A percentile compares a stretch with the other conserved stretches of the same genome.
Conservation (phyloP, 2,329 filamentous ascomycete species). For the Microdochium trichocladiopsis region DNA sequence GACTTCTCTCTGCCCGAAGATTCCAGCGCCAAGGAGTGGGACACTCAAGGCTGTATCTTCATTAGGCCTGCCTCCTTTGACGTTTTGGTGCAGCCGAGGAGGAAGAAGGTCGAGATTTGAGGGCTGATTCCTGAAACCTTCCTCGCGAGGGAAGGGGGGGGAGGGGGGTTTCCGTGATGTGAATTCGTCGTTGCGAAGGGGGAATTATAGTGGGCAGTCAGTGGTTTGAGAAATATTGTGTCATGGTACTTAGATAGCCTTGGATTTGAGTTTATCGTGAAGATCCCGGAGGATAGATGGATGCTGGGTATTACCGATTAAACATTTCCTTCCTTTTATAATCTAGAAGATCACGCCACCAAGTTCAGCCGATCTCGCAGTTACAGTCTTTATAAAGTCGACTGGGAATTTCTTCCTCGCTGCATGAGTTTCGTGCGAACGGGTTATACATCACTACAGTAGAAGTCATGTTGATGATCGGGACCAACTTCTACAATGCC, state of each 20-base stretch:
- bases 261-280: too few species aligned
- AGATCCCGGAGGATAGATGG: too few species aligned
- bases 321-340: not conserved
- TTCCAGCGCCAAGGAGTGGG: slow-evolving; percentile 2
- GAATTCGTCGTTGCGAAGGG: not conserved
- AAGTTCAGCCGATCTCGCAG: too few species aligned
- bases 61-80: slow-evolving; percentile 10
- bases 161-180: not conserved
- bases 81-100: not conserved
- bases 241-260: not conserved
- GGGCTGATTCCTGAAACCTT: not conserved
- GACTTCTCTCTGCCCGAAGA: slow-evolving; percentile 1
- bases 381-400: too few species aligned
- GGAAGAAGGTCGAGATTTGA: not conserved
- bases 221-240: not conserved
- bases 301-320: not conserved
- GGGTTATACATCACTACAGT: too few species aligned
- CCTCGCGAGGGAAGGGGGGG: too few species aligned
- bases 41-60: slow-evolving; percentile 8
- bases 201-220: not conserved
- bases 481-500: too few species aligned
- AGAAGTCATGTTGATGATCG: too few species aligned
- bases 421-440: too few species aligned
- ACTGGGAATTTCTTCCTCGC: too few species aligned
- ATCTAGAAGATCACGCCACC: too few species aligned